These are phyloP conservation scores for Periconia macrospinosa DNA, from an alignment of 2,329 filamentous ascomycete species.

Conservation along the genomic window DNA sequence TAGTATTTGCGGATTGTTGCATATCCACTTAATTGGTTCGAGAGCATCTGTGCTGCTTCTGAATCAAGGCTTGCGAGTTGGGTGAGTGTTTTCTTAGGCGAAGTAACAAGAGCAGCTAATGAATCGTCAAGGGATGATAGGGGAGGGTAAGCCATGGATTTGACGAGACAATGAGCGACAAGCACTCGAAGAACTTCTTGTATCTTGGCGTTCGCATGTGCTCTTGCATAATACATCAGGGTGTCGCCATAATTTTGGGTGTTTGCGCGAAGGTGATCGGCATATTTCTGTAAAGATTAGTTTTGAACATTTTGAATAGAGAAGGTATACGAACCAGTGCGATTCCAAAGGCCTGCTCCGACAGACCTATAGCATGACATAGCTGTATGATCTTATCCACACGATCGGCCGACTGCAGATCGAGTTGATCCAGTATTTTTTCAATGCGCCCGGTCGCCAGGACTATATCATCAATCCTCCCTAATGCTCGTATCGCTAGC, in stretches of 20 bases:
- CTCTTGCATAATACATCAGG: conserved; percentile 86
- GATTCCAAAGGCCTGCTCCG: conserved; percentile 75
- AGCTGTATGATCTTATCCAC: conserved; percentile 82
- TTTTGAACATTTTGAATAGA: background rate
- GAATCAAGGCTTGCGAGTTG: conserved; percentile 73
- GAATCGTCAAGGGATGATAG: conserved; percentile 71
- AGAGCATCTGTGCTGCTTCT: conserved; percentile 80
- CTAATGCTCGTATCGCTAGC: conserved; percentile 79
- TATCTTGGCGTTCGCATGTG: conserved; percentile 76
- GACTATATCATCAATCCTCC: conserved; percentile 73
- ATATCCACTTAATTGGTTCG: conserved; percentile 86
- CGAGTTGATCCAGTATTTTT: conserved; percentile 72
- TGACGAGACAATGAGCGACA: conserved; percentile 82
- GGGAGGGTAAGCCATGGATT: conserved; percentile 79
- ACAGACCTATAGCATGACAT: conserved; percentile 76
- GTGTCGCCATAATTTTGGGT: conserved; percentile 82
- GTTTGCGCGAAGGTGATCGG: conserved; percentile 71
- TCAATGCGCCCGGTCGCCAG: conserved; percentile 74
- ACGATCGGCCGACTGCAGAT: conserved; percentile 68
- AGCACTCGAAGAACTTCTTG: conserved; percentile 84
- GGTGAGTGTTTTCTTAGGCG: conserved; percentile 72
- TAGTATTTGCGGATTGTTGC: conserved; percentile 90
- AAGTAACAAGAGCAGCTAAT: conserved; percentile 69
- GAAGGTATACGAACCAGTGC: conserved; percentile 61
- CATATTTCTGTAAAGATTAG: conserved; percentile 67